These are phyloP conservation scores for Graphilbum sp. DNA, from an alignment of 2,329 filamentous ascomycete species.

Conservation along the genomic window DNA sequence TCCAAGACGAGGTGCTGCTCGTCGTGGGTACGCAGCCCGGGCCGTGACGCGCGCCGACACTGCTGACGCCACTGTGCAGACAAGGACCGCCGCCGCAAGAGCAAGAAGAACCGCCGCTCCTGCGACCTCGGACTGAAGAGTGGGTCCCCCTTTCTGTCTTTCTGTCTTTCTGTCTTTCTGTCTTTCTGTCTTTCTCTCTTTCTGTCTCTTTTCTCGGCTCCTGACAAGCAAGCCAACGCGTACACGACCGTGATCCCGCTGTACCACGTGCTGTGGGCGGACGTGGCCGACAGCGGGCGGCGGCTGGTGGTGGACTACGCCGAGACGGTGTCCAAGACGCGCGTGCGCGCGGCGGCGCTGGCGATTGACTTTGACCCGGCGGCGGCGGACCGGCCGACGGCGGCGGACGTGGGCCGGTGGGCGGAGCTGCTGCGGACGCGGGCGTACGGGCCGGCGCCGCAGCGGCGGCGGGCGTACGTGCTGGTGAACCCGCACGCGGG, in stretches of 20 bases:
- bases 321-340: slow-evolving; percentile 36
- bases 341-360: slow-evolving; percentile 38
- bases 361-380: neutral
- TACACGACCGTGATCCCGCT: slow-evolving; percentile 40
- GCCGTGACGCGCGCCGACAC: neutral
- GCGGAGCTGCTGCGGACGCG: slow-evolving; percentile 44
- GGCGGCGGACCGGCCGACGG: slow-evolving; percentile 14
- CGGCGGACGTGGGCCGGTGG: slow-evolving; percentile 40
- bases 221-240: neutral
- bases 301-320: slow-evolving; percentile 61
- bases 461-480: slow-evolving; percentile 66
- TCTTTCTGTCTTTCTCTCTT: neutral
- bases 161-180: neutral
- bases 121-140: slow-evolving; percentile 5
- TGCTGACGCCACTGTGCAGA: slow-evolving; percentile 6
- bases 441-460: slow-evolving; percentile 50
- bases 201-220: neutral
- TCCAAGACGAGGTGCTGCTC: slow-evolving; percentile 7
- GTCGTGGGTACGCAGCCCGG: slow-evolving; percentile 4
- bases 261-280: slow-evolving; percentile 73
- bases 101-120: slow-evolving; percentile 9
- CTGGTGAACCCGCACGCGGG: slow-evolving; percentile 86
- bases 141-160: neutral
- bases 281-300: slow-evolving; percentile 31
- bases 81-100: slow-evolving; percentile 10